Evolutionary conservation across 768 basidiomycete genomes (phyloP), one percentile per base, ranked within the genome.

Genomic region (Pleurotus pulmonarius): DNA sequence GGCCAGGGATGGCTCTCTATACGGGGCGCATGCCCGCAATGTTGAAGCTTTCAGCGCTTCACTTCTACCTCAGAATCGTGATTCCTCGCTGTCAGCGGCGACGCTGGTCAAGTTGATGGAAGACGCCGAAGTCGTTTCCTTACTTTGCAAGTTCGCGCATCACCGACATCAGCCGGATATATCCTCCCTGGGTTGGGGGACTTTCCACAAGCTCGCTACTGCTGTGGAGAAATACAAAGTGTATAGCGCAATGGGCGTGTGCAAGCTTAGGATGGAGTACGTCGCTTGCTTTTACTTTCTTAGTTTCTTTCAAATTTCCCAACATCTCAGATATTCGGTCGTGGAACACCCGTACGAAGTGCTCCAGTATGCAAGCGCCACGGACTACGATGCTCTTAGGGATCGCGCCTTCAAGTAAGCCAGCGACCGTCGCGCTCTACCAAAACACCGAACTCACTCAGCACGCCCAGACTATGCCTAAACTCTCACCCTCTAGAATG

Each of bases 141-240:
- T 64, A 7, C 57, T 67, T 7, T 52, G 63, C 18, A 58, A 59
- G 45, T 65, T 56, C 54, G 60, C 63, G 60, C 62, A 64, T 37
- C 59, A 45, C 34, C 60, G 58, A 20, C 58, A 54, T 5, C 66
- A 63, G 43, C 66, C 66, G 7, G 60, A 64, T 22, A 46, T 60
- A 22, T 20, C 20, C 8, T 43, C 53, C 9, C 20, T 64, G 6
- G 18, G 26, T 3, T 63, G 63, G 51, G 41, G 39, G 12, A 24
- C 56, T 9, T 52, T 62, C 7, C 44, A 37, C 2, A 25, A 24
- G 2, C 46, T 66, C 5, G 59, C 66, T 3, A 58, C 63, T 12
- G 65, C 66, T 4, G 66, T 60, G 29, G 65, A 67, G 45, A 67
- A 66, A 49, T 67, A 65, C 45, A n/a, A 46, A 47, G 56, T 68